Evolutionary conservation across 495 filamentous ascomycete genomes (phyloP), one percentile per base, ranked within the genome.

Genomic region (Cladorrhinum samala): DNA sequence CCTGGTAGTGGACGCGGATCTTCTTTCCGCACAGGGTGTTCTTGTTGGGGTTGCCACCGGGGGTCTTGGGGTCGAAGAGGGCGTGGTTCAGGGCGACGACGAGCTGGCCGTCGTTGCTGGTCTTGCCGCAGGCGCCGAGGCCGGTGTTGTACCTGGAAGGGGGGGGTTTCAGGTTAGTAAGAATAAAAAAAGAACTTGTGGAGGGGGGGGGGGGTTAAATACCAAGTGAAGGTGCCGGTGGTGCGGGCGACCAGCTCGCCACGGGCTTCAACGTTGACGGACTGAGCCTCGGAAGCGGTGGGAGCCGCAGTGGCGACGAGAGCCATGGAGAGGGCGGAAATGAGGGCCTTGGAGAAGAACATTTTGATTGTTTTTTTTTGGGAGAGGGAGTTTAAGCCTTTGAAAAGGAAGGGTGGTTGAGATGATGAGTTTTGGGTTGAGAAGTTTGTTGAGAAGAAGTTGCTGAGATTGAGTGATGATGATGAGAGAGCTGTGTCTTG

Each of bases 91-190:
- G 69, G 3, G 67, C 77, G 1, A 79, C 61, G 40, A 82, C 74
- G 1, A 76, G 58, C 16, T 74, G 69, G 19, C 48, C 43, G 19
- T 73, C 63, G 39, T n/a, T 25, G 55, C 56, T 48, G 13, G 9
- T 20, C 17, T 46, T 23, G 9, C 56, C 68, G 67, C 43, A 78
- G 65, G 13, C 63, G 5, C 81, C 81, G 0, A 83, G 57, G 16
- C 81, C 81, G 2, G 71, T 68, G 50, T 80, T 79, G 23, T 72
- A 68, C 25, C 79, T n/a, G n/a, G n/a, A n/a, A n/a, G n/a, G n/a
- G n/a, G n/a, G n/a, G n/a, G n/a, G n/a, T n/a, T n/a, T n/a, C n/a
- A n/a, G n/a, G n/a, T n/a, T n/a, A n/a, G n/a, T n/a, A n/a, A n/a
- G n/a, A n/a, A n/a, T n/a, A n/a, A n/a, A n/a, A n/a, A n/a, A n/a